Evolutionary conservation across 1,284 basidiomycete species (phyloP), one percentile per base, ranked within the genome.

Genomic region (Ganoderma lingzhi): DNA sequence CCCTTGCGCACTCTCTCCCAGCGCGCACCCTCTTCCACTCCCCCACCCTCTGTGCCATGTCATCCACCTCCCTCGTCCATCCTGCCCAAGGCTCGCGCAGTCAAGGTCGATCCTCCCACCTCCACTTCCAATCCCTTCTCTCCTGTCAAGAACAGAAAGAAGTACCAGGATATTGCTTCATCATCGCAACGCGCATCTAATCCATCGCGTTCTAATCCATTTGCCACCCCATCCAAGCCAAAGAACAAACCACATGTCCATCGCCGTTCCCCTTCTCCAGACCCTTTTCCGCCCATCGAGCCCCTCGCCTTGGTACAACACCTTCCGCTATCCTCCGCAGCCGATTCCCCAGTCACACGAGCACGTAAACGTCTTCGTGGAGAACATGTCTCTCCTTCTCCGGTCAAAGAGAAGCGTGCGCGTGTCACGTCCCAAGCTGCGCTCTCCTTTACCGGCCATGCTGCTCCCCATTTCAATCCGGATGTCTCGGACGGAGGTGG

Each of bases 291-390:
- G 42, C 78, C 78, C 39, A 76, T 82, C 63, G 71, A 78, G 60
- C 77, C 79, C 17, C 64, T 69, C 63, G 55, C 70, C 51, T 62
- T 69, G 66, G 67, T 70, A 39, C 70, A 55, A 32, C 70, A 56
- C 48, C 63, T 70, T 19, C 71, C 70, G 23, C 68, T 64, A 28
- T 69, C 76, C n/a, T 70, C 72, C 64, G 63, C 69, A 53, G 70
- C 68, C 12, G 60, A 70, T 41, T 63, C 72, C 64, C 87, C 90
- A 19, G 81, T 93, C 42, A 85, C 84, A 37, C 86, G 91, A 44
- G 93, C 93, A 39, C 87, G 92, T 53, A 94, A 94, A 78, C 90
- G 93, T 65, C 83, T 94, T 30, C 88, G 93, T 58, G 93, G 93
- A 35, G 93, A 94, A 76, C 88, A 89, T 1, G 92, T 94, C 4